Conservation (phyloP, 352 stramenopile species). For the Thalassiosira oceanica region DNA sequence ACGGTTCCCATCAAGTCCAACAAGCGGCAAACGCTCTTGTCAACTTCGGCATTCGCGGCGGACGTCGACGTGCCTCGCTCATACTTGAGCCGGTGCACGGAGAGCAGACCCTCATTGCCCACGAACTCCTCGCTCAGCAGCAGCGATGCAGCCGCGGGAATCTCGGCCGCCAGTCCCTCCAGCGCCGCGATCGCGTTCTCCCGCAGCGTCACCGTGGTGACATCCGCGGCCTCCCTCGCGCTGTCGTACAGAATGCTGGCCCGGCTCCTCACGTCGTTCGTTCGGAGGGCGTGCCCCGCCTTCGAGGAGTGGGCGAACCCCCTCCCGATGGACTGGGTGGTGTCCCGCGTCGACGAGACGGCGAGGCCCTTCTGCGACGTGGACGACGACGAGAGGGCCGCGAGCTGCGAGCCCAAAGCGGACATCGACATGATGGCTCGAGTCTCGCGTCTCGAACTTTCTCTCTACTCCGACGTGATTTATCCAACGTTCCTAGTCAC, state of each 20-base stretch:
- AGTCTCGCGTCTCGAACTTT: too few species aligned
- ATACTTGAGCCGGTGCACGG: conserved; percentile 14
- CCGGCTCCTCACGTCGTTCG: conserved; percentile 26
- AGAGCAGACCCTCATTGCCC: conserved; percentile 20
- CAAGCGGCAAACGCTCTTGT: conserved; percentile 44
- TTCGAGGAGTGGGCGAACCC: conserved; percentile 50
- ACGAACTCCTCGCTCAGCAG: too few species aligned
- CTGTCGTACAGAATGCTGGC: conserved; percentile 65
- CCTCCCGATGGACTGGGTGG: conserved; percentile 58
- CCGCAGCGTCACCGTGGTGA: conserved; percentile 48
- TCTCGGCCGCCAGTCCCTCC: conserved; percentile 10
- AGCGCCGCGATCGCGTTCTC: conserved; percentile 59
- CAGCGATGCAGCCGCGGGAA: neutral
- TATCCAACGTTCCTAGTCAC: too few species aligned
- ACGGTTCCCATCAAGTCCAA: conserved; percentile 39
- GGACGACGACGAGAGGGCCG: conserved; percentile 39
- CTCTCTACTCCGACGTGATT: too few species aligned
- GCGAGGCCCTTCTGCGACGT: conserved; percentile 23
- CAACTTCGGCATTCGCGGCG: conserved; percentile 48
- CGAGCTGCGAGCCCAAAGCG: conserved; percentile 52
- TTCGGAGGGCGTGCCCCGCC: conserved; percentile 42
- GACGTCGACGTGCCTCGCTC: conserved; percentile 53
- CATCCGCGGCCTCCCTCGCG: conserved; percentile 55
- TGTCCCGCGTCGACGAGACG: conserved; percentile 19
- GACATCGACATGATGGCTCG: conserved; percentile 66